Evolutionary conservation across 371 early-diverging fungal genomes (phyloP).

Genomic region (Fennellomyces sp.): DNA sequence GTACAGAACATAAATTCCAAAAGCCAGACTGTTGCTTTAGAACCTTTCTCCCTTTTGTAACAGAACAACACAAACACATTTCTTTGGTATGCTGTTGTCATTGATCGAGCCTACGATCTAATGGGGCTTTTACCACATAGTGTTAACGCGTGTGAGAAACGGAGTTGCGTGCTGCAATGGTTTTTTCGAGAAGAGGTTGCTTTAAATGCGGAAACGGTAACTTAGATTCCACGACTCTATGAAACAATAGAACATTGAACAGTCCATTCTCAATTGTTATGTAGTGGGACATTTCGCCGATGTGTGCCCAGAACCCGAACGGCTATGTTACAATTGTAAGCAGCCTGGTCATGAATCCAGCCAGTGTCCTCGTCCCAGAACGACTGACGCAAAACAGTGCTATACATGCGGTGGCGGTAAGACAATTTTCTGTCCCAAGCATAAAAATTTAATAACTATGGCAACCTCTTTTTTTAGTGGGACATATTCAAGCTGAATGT

Average conservation of each 20-base stretch:
- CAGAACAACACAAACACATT: too few relatives aligned
- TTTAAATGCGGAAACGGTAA: slow-evolving; percentile 62
- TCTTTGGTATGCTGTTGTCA: too few relatives aligned
- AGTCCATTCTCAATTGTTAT: slow-evolving; percentile 1
- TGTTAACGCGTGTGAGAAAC: slow-evolving; percentile 1
- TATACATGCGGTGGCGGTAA: slow-evolving; percentile 66
- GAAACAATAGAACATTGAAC: too few relatives aligned
- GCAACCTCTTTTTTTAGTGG: slow-evolving; percentile 35
- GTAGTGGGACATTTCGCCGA: slow-evolving; percentile 57
- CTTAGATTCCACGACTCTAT: background rate
- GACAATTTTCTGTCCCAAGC: background rate
- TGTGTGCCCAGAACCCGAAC: slow-evolving; percentile 51
- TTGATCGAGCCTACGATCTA: too few relatives aligned
- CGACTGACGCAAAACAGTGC: slow-evolving; percentile 59
- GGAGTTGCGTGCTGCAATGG: slow-evolving; percentile 19
- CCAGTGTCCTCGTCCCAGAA: slow-evolving; percentile 56
- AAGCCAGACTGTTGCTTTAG: too few relatives aligned
- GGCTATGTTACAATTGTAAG: slow-evolving; percentile 61
- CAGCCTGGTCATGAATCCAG: slow-evolving; percentile 63
- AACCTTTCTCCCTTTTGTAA: background rate
- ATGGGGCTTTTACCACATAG: background rate
- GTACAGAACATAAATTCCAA: background rate
- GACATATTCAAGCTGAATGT: slow-evolving; percentile 64
- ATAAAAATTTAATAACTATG: background rate
- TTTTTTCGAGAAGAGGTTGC: slow-evolving; percentile 51